Evolutionary conservation across 1,139 yeast genomes (phyloP).

Genomic region (Taphrina pruni): DNA sequence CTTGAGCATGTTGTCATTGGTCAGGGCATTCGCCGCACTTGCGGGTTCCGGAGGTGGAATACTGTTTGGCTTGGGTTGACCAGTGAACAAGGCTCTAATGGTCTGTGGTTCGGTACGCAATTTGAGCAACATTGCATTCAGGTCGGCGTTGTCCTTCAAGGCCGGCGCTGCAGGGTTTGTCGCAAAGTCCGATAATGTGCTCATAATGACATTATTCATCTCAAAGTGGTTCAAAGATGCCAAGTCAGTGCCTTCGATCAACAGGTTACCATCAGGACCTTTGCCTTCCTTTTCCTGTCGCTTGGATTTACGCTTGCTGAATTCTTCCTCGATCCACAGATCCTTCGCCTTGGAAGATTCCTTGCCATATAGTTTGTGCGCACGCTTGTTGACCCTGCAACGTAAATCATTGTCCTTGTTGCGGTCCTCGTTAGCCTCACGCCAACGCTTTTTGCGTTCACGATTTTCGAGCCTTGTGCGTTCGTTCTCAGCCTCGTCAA

Average conservation of each 20-base stretch:
- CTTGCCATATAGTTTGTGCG: conserved; percentile 69
- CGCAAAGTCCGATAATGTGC: conserved; percentile 29
- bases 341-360: conserved; percentile 61
- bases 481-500: conserved; percentile 34
- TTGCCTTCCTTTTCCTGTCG: conserved; percentile 51
- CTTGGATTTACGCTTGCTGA: conserved; percentile 66
- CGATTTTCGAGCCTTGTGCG: conserved; percentile 63
- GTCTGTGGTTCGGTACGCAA: conserved; percentile 26
- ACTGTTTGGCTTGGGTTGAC: conserved; percentile 6
- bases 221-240: conserved; percentile 27
- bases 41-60: not conserved
- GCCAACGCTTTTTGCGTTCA: conserved; percentile 88
- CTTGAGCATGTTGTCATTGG: conserved; percentile 8
- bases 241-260: conserved; percentile 38
- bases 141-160: conserved; percentile 26
- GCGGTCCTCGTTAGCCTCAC: conserved; percentile 78
- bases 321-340: conserved; percentile 81
- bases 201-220: conserved; percentile 36
- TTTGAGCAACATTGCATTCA: conserved; percentile 27
- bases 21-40: not conserved
- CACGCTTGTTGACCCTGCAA: conserved; percentile 75
- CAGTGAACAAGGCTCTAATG: conserved; percentile 24
- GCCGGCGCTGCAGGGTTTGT: conserved; percentile 26
- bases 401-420: conserved; percentile 88
- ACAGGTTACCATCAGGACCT: conserved; percentile 34